Conservation (phyloP, 73 alveolate genomes). For the Symbiodinium pilosum region DNA sequence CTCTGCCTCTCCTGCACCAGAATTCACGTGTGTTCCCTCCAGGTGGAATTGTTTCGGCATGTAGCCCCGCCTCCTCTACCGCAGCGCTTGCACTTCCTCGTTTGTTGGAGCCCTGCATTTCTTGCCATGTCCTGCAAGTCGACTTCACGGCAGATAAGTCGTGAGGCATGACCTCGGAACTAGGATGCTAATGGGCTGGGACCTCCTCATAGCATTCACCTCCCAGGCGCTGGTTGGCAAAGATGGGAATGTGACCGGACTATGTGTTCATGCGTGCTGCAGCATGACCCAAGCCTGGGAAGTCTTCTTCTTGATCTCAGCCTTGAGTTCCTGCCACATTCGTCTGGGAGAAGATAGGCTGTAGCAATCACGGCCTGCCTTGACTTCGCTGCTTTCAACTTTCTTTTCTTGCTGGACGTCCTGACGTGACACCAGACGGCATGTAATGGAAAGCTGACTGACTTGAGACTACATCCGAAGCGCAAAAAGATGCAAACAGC, state of each 20-base stretch:
- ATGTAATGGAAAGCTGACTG: not conserved
- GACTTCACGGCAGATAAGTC: not conserved
- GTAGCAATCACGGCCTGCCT: not conserved
- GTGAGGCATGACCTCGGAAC: too few relatives aligned
- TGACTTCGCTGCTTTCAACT: conserved; percentile 46
- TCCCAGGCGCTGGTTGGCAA: conserved; percentile 2
- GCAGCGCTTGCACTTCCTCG: conserved; percentile 14
- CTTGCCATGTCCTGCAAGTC: conserved; percentile 73
- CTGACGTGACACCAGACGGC: not conserved
- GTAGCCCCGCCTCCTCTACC: not conserved
- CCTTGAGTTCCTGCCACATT: conserved; percentile 43
- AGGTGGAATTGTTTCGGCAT: not conserved
- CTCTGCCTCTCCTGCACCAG: conserved; percentile 60
- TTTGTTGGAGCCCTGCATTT: conserved; percentile 37
- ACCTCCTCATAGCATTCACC: conserved; percentile 93
- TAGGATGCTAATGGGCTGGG: not conserved
- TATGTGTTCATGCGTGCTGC: too few relatives aligned
- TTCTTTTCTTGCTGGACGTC: conserved; percentile 63
- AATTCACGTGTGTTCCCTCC: too few relatives aligned
- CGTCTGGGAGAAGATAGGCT: not conserved
- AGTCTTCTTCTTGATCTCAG: conserved; percentile 49
- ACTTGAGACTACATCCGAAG: not conserved
- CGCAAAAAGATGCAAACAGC: not conserved
- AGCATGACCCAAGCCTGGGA: too few relatives aligned
- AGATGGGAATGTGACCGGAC: too few relatives aligned